These are phyloP conservation scores for Magnusiomyces fungicola DNA, from an alignment of 1,139 yeast genomes.

Conservation along the genomic window DNA sequence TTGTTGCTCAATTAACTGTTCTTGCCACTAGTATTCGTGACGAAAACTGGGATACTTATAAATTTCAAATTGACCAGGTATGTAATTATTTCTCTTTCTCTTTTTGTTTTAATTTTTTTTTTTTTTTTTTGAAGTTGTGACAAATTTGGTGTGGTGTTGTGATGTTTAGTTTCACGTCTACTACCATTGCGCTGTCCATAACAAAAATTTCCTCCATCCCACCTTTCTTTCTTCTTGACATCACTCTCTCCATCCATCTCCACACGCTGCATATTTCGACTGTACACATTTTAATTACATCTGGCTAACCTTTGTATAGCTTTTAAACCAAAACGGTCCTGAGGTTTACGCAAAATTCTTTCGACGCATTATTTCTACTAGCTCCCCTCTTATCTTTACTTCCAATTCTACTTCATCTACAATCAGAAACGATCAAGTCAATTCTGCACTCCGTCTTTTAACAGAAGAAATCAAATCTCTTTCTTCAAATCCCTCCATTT, in stretches of 20 bases:
- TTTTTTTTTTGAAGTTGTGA: slow-evolving; percentile 4
- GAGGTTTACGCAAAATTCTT: slow-evolving; percentile 33
- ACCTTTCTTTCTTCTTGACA: not conserved
- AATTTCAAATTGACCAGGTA: slow-evolving; percentile 41
- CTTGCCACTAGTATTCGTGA: slow-evolving; percentile 41
- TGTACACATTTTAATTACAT: not conserved
- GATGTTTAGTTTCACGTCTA: not conserved
- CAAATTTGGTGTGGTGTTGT: not conserved
- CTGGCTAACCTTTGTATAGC: slow-evolving; percentile 17
- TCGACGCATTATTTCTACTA: slow-evolving; percentile 30
- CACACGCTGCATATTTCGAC: not conserved
- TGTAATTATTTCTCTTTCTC: not conserved
- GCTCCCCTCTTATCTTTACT: slow-evolving; percentile 32
- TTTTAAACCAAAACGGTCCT: slow-evolving; percentile 36
- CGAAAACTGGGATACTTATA: slow-evolving; percentile 38
- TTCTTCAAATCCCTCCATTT: slow-evolving; percentile 23
- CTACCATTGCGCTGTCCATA: not conserved
- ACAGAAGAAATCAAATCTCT: slow-evolving; percentile 20
- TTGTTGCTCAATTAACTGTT: slow-evolving; percentile 48
- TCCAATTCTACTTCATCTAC: slow-evolving; percentile 21
- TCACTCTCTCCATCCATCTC: slow-evolving; percentile 3
- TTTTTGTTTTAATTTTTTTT: not conserved
- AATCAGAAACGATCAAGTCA: slow-evolving; percentile 16
- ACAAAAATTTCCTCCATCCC: not conserved
- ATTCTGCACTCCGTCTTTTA: slow-evolving; percentile 18